Evolutionary conservation across 768 basidiomycete species (phyloP).

Genomic region (Pleurotus ostreatus): DNA sequence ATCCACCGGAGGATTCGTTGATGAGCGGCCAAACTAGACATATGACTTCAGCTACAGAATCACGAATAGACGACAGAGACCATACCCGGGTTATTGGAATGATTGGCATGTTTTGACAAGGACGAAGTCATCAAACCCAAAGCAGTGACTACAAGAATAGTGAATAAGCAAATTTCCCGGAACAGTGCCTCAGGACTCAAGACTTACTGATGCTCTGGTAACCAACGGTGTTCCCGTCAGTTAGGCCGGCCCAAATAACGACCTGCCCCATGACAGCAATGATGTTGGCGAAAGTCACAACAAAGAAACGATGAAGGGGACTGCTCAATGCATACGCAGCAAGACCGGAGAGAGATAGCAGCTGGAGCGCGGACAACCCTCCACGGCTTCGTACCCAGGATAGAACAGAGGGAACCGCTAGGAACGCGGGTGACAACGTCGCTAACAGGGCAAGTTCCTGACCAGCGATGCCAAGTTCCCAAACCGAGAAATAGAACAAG

Average conservation of each 20-base stretch:
- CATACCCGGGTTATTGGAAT: slow-evolving; percentile 76
- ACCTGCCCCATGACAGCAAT: slow-evolving; percentile 44
- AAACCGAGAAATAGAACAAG: slow-evolving; percentile 90
- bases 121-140: slow-evolving; percentile 65
- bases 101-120: slow-evolving; percentile 71
- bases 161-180: not conserved
- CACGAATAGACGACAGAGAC: not conserved
- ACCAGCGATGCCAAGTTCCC: slow-evolving; percentile 84
- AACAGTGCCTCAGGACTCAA: not conserved
- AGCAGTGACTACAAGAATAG: slow-evolving; percentile 45
- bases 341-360: slow-evolving; percentile 47
- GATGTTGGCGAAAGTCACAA: slow-evolving; percentile 52
- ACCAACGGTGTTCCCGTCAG: slow-evolving; percentile 20
- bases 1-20: slow-evolving; percentile 59
- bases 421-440: slow-evolving; percentile 64
- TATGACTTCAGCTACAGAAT: not conserved
- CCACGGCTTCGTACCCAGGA: slow-evolving; percentile 41
- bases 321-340: slow-evolving; percentile 47
- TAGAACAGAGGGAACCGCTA: slow-evolving; percentile 43
- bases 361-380: slow-evolving; percentile 46
- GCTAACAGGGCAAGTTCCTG: slow-evolving; percentile 73
- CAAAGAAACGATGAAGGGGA: slow-evolving; percentile 50
- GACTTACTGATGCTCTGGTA: slow-evolving; percentile 50
- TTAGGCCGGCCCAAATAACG: slow-evolving; percentile 48
- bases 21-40: slow-evolving; percentile 74